These are phyloP conservation scores for Eucommia ulmoides DNA, from an alignment of 257 asterid species.

Conservation along the genomic window DNA sequence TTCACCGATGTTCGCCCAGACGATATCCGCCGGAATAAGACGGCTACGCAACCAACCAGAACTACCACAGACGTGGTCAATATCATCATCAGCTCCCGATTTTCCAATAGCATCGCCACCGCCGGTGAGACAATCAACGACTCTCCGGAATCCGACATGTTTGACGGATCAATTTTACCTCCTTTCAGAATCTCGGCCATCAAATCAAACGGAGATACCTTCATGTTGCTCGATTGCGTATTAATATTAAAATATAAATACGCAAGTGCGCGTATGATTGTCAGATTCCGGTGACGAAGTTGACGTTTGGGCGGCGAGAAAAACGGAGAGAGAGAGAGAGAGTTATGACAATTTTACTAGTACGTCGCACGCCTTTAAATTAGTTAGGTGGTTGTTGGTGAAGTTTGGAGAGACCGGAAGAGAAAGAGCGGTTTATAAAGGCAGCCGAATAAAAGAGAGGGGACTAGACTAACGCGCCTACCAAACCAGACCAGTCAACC, in stretches of 20 bases:
- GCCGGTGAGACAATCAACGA: conserved; percentile 31
- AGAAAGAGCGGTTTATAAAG: conserved; percentile 7
- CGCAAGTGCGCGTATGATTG: background rate
- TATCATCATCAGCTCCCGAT: conserved; percentile 59
- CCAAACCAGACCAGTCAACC: conserved; percentile 70
- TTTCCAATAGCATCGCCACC: conserved; percentile 62
- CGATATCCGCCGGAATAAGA: conserved; percentile 56
- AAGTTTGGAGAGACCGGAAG: conserved; percentile 28
- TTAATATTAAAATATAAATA: background rate
- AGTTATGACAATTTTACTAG: background rate
- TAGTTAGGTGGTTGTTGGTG: conserved; percentile 11
- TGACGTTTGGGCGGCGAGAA: background rate
- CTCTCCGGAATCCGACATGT: conserved; percentile 35
- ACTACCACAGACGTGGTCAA: conserved; percentile 74
- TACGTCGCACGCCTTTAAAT: background rate
- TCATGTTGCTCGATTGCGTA: conserved; percentile 51
- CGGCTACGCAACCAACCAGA: conserved; percentile 50
- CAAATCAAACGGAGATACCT: conserved; percentile 74
- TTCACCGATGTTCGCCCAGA: conserved; percentile 35
- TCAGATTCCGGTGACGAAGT: background rate
- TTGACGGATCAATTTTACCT: conserved; percentile 44
- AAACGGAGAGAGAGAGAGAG: background rate
- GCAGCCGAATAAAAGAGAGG: conserved; percentile 8
- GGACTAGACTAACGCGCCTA: conserved; percentile 21
- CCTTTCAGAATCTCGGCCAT: conserved; percentile 71